Base-by-base conservation (phyloP, 306 rosid genomes). In the Dryas alaskensis region DNA sequence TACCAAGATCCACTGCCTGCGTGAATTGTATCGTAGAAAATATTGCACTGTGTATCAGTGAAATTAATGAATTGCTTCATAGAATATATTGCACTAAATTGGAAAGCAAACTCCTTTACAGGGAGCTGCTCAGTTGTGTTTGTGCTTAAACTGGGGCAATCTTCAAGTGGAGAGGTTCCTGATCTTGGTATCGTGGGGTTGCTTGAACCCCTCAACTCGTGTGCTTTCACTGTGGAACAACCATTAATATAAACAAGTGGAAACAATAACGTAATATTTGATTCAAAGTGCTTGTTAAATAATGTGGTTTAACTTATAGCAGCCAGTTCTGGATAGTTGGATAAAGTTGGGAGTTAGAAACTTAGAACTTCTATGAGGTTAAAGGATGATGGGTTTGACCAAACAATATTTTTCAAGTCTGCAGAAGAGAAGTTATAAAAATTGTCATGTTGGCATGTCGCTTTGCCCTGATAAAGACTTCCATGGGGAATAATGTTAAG, bases 351-450 rank as follows among this genome's bases (percentile, higher is more conserved):
- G 63, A 7, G 16, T 17, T 52, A 10, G 50, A 69, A 39, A 7
- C 8, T 10, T 52, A n/a, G 50, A 69, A 39, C 39, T 53, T 10
- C 25, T n/a, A 69, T n/a, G 65, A n/a, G 73, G 60, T 69, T 31
- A 1, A 52, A 4, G 63, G 14, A 43, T 39, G 42, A 10, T 16
- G 51, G 40, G 17, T 53, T 53, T 39, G 40, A 39, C 31, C 50
- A 53, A 10, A 69, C 74, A 39, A 19, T 10, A n/a, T 19, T 40
- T 40, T 2, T 2, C 53, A 11, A 40, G 17, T 40, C 2, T 69
- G 10, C 14, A 8, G n/a, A 4, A n/a, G 40, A 17, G 7, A 68
- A 67, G 46, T 31, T 37, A 19, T 17, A 0, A 2, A 4, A 70
- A 19, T 39, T 5, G n/a, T 53, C 3, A 22, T 48, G 4, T 43